Percentiles rank a stretch among this genome's conserved stretches.
phyloP scores from a whole-genome alignment of 495 filamentous ascomycete species.

The Saxispiralis lemnorum region DNA sequence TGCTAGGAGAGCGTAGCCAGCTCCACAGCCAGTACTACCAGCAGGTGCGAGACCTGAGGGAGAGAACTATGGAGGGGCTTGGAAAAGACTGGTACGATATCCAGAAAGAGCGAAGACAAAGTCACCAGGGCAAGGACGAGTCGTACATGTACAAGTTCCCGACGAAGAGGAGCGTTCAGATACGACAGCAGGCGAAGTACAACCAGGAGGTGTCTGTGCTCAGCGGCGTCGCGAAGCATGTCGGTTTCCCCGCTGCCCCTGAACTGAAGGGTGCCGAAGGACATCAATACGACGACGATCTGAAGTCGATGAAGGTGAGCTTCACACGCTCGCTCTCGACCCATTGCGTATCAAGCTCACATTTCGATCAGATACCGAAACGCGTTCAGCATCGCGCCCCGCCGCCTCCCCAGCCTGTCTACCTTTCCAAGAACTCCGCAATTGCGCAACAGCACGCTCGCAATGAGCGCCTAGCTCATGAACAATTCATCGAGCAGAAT shows the following conservation, averaged over 20 bases:
- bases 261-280: slow-evolving; percentile 51
- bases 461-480: slow-evolving; percentile 13
- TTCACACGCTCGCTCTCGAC: not conserved
- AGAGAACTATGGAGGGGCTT: slow-evolving; percentile 56
- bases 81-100: slow-evolving; percentile 81
- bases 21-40: slow-evolving; percentile 78
- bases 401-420: not conserved
- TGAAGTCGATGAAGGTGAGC: slow-evolving; percentile 82
- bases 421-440: not conserved
- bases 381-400: not conserved
- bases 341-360: not conserved
- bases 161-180: slow-evolving; percentile 49
- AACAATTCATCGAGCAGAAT: slow-evolving; percentile 16
- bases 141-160: slow-evolving; percentile 46
- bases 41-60: slow-evolving; percentile 59
- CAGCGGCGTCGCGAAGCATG: slow-evolving; percentile 77
- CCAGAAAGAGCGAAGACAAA: slow-evolving; percentile 72
- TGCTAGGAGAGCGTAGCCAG: slow-evolving; percentile 63
- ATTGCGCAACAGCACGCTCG: not conserved
- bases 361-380: not conserved
- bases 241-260: slow-evolving; percentile 92
- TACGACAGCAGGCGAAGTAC: slow-evolving; percentile 65
- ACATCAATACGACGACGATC: slow-evolving; percentile 64
- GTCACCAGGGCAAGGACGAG: slow-evolving; percentile 47
- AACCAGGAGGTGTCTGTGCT: slow-evolving; percentile 86